Conservation (phyloP, 2,329 filamentous ascomycete species). For the Fusarium scirpi region DNA sequence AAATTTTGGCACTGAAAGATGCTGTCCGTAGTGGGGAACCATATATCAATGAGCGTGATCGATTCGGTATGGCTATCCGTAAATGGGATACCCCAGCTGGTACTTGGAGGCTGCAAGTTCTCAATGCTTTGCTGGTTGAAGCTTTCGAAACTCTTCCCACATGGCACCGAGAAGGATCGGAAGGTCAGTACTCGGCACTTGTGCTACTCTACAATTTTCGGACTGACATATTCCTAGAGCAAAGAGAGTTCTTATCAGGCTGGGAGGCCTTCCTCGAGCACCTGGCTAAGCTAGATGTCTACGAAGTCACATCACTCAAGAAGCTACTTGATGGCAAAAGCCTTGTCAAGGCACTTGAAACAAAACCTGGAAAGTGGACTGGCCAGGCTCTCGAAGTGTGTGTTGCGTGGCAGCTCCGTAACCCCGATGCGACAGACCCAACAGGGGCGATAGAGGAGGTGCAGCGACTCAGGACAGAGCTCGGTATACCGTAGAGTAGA, state of each 20-base stretch:
- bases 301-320: conserved; percentile 69
- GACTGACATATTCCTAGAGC: conserved; percentile 50
- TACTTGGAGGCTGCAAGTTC: conserved; percentile 77
- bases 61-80: conserved; percentile 79
- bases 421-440: conserved; percentile 74
- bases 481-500: conserved; percentile 56
- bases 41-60: conserved; percentile 67
- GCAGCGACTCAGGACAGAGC: conserved; percentile 61
- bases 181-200: conserved; percentile 52
- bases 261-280: conserved; percentile 70
- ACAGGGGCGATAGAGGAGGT: conserved; percentile 71
- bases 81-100: conserved; percentile 72
- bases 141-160: conserved; percentile 57
- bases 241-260: conserved; percentile 58
- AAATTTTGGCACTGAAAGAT: conserved; percentile 73
- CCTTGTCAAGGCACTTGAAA: conserved; percentile 74
- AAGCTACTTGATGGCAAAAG: conserved; percentile 80
- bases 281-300: conserved; percentile 65
- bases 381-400: conserved; percentile 81
- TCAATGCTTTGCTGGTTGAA: conserved; percentile 76
- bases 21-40: conserved; percentile 61
- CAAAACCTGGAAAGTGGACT: conserved; percentile 88
- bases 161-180: conserved; percentile 47
- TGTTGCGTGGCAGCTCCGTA: conserved; percentile 88
- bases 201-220: conserved; percentile 35